Base-by-base conservation (phyloP, 768 basidiomycete species). In the Rhodocollybia butyracea region DNA sequence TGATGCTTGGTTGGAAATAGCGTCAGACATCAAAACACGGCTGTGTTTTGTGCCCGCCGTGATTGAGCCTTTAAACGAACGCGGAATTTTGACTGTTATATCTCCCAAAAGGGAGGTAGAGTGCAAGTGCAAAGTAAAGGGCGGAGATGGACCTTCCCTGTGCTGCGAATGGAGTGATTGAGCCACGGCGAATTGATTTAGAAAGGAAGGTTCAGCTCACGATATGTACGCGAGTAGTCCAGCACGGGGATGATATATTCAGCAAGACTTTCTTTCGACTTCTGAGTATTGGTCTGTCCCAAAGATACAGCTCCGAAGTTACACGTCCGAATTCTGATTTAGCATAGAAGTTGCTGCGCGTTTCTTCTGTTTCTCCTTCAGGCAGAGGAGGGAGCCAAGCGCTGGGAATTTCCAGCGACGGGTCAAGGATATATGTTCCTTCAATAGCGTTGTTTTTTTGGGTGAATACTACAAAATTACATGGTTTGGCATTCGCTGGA, bases 351-450 rank as follows among this genome's bases (percentile, higher is more conserved):
- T 79, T 78, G 27, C 66, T 73, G 34, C 80, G 66, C 1, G 70
- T 68, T 2, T 57, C 64, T 51, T 76, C 76, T 0, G 72, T 69
- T 57, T 77, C 70, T 21, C 63, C 68, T 0, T 53, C 51, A 4
- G 48, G 39, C 0, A 81, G 60, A 22, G 78, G 73, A 2, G 76
- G 71, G 6, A 81, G 64, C 34, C 77, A 51, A 17, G 68, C 54
- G 0, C 61, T 3, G 0, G 81, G 79, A 42, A 82, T 69, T 13
- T 48, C 29, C 21, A 81, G 63, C 19, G 64, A 57, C 1, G 81
- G 74, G 55, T 82, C 75, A 38, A 82, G 64, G 31, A 76, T 62
- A 66, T 78, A 81, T 1, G 59, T 57, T 10, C 71, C 76, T 56
- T 66, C 68, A 29, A 77, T 62, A 2, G 64, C 58, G 1, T 57